Conservation (phyloP, 352 stramenopile species). For the Phytophthora uliginosa region DNA sequence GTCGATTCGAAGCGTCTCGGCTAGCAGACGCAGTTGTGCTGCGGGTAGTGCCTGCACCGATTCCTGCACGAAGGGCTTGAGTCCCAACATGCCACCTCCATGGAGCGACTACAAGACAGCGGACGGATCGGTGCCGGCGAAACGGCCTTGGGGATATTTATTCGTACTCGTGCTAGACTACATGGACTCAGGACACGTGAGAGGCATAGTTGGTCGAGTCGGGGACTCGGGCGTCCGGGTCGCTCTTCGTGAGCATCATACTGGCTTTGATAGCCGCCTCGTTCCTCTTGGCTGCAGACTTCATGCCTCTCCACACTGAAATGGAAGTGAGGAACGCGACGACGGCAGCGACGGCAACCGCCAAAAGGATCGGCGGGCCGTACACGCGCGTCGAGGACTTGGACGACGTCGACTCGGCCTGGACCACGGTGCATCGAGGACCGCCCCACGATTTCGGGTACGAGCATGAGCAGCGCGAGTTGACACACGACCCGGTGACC, state of each 20-base stretch:
- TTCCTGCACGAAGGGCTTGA: conserved; percentile 79
- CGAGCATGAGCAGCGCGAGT: conserved; percentile 57
- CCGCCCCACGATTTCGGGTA: conserved; percentile 57
- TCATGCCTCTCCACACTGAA: conserved; percentile 37
- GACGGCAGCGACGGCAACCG: conserved; percentile 29
- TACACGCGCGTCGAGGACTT: conserved; percentile 41
- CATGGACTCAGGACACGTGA: conserved; percentile 8
- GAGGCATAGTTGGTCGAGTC: conserved; percentile 13
- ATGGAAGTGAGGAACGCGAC: conserved; percentile 41
- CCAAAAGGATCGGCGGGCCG: conserved; percentile 41
- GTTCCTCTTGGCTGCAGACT: conserved; percentile 28
- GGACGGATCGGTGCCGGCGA: conserved; percentile 7
- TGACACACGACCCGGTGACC: conserved; percentile 52
- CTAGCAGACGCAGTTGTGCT: conserved; percentile 53
- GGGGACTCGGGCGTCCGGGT: conserved; percentile 9
- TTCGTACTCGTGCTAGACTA: conserved; percentile 9
- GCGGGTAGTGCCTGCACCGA: conserved; percentile 62
- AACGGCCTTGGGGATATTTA: conserved; percentile 30
- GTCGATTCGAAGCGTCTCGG: conserved; percentile 74
- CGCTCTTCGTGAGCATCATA: conserved; percentile 31
- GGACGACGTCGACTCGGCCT: conserved; percentile 27
- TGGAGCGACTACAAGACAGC: conserved; percentile 4
- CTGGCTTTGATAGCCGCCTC: conserved; percentile 26
- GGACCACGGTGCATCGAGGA: conserved; percentile 63
- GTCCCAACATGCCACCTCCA: conserved; percentile 51